These are phyloP conservation scores for Salix koriyanagi DNA, from an alignment of 345 rosid species.

Conservation along the genomic window DNA sequence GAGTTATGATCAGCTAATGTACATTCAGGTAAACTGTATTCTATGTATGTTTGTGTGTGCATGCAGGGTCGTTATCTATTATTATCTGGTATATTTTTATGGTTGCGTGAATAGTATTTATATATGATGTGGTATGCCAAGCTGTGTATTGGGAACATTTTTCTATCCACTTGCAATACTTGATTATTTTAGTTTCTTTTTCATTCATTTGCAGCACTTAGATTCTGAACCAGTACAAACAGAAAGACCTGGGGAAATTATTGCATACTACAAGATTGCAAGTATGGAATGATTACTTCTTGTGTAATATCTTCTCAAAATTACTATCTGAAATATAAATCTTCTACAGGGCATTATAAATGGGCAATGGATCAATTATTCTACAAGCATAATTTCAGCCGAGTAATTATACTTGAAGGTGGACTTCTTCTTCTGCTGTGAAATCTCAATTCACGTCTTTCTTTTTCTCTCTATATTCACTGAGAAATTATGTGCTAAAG, in stretches of 20 bases:
- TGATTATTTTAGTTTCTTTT: background rate
- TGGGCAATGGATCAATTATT: constrained; percentile 95
- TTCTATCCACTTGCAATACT: background rate
- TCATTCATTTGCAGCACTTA: constrained; percentile 53
- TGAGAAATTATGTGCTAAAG: background rate
- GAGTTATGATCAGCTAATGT: constrained; percentile 77
- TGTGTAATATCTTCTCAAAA: constrained; percentile 1
- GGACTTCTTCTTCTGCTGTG: constrained; percentile 9
- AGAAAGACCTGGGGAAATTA: constrained; percentile 89
- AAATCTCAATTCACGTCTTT: background rate
- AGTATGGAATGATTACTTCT: constrained; percentile 45
- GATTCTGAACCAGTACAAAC: constrained; percentile 66
- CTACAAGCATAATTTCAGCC: constrained; percentile 71
- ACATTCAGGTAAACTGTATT: constrained; percentile 64
- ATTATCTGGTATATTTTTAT: background rate
- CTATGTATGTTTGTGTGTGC: background rate
- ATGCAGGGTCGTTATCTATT: background rate
- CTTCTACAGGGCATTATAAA: constrained; percentile 70
- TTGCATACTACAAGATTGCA: constrained; percentile 91
- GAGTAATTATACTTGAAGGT: constrained; percentile 96
- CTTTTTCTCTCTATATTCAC: constrained; percentile 4
- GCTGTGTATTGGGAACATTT: background rate
- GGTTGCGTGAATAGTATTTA: background rate
- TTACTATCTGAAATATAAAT: constrained; percentile 15
- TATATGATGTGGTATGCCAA: background rate